These are phyloP conservation scores for Carex kokanica DNA, from an alignment of 176 grass and related monocot species.

Conservation along the genomic window DNA sequence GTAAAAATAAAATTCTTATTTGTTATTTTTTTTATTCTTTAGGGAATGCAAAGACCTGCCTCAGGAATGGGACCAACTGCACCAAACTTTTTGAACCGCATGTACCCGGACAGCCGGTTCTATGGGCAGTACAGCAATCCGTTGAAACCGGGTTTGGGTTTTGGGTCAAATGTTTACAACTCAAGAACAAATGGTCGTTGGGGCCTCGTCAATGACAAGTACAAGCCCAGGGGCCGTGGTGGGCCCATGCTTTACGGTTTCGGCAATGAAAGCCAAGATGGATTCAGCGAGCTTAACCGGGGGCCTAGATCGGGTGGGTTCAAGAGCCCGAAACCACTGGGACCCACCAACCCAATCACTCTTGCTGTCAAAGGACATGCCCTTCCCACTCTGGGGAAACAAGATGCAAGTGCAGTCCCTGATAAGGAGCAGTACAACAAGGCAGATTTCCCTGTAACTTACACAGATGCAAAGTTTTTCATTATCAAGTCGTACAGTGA, in stretches of 20 bases:
- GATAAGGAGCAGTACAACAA: conserved; percentile 67
- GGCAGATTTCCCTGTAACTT: conserved; percentile 55
- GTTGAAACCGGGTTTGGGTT: conserved; percentile 55
- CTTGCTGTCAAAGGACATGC: conserved; percentile 67
- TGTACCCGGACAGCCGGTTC: conserved; percentile 63
- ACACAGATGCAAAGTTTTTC: conserved; percentile 84
- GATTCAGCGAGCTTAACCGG: conserved; percentile 82
- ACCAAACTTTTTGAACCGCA: conserved; percentile 48
- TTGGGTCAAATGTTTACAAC: conserved; percentile 69
- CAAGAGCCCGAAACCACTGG: conserved; percentile 59
- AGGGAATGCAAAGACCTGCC: conserved; percentile 60
- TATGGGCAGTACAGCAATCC: conserved; percentile 56
- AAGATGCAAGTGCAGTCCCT: conserved; percentile 35
- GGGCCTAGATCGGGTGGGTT: conserved; percentile 80
- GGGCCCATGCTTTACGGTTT: conserved; percentile 54
- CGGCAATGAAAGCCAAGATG: conserved; percentile 67
- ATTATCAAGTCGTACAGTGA: conserved; percentile 93
- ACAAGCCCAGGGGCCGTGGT: conserved; percentile 64
- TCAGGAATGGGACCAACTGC: conserved; percentile 64
- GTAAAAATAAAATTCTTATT: background rate
- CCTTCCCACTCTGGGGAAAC: conserved; percentile 47
- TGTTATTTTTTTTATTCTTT: conserved; percentile 30
- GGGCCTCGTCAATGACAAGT: conserved; percentile 54
- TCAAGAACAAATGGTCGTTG: conserved; percentile 60
- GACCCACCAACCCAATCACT: conserved; percentile 42